These are phyloP conservation scores for Globisporangium orthogonon DNA, from an alignment of 352 stramenopile species.

Conservation along the genomic window DNA sequence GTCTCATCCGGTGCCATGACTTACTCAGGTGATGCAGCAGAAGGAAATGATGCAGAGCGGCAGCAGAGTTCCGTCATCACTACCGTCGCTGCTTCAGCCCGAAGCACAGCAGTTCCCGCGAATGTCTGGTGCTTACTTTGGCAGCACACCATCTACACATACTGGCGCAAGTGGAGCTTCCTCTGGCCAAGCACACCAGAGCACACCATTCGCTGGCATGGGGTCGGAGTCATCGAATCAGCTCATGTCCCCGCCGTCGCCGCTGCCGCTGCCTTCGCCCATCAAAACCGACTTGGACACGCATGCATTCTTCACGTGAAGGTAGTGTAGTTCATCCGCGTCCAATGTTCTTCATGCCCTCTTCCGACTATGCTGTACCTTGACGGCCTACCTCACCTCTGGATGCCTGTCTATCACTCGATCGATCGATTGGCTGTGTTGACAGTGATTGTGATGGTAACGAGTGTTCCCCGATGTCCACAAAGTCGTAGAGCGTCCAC, in stretches of 20 bases:
- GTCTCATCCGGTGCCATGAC: too few relatives aligned
- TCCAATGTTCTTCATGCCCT: too few relatives aligned
- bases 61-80: constrained; percentile 20
- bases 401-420: too few relatives aligned
- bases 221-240: not conserved
- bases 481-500: not conserved
- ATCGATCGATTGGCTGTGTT: too few relatives aligned
- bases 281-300: constrained; percentile 86
- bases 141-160: not conserved
- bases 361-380: too few relatives aligned
- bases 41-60: constrained; percentile 56
- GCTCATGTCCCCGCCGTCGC: constrained; percentile 15
- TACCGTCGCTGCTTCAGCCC: constrained; percentile 18
- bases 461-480: too few relatives aligned
- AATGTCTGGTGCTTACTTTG: not conserved
- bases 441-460: too few relatives aligned
- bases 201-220: not conserved
- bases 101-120: constrained; percentile 23
- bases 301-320: constrained; percentile 80
- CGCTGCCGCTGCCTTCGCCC: constrained; percentile 61
- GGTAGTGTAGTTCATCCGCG: not conserved
- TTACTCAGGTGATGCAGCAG: constrained; percentile 48
- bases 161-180: not conserved
- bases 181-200: not conserved
- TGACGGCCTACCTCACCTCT: too few relatives aligned